These are phyloP conservation scores for Digitaria exilis DNA, from an alignment of 202 grass and related monocot genomes.

Conservation along the genomic window DNA sequence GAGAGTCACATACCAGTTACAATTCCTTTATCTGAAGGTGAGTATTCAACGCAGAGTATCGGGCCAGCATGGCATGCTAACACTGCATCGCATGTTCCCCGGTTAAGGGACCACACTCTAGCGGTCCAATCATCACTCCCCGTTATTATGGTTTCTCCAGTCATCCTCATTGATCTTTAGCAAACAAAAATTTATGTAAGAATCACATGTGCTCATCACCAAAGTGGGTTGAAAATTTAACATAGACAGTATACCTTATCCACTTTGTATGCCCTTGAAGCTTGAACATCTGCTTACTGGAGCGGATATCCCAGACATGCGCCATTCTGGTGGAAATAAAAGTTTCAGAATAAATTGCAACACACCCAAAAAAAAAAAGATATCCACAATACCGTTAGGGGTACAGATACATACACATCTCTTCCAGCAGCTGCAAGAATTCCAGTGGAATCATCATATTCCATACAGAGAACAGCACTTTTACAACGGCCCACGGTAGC, in stretches of 20 bases:
- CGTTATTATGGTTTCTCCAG: conserved; percentile 85
- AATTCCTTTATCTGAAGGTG: conserved; percentile 96
- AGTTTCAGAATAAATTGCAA: conserved; percentile 40
- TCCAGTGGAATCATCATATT: conserved; percentile 94
- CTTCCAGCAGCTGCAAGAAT: conserved; percentile 93
- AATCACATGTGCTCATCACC: not conserved
- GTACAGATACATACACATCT: conserved; percentile 71
- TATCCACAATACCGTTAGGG: conserved; percentile 33
- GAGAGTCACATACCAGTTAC: conserved; percentile 75
- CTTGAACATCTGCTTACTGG: conserved; percentile 89
- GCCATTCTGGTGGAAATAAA: conserved; percentile 62
- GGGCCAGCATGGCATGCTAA: conserved; percentile 98
- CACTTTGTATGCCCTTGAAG: conserved; percentile 99
- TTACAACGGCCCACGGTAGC: conserved; percentile 92
- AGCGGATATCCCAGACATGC: conserved; percentile 97
- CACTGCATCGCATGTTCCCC: conserved; percentile 89
- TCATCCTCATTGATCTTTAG: conserved; percentile 93
- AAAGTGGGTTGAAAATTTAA: conserved; percentile 2
- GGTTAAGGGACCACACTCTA: conserved; percentile 90
- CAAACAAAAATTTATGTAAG: conserved; percentile 33
- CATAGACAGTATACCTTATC: conserved; percentile 79
- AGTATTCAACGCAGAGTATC: conserved; percentile 88
- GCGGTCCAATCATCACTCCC: conserved; percentile 99
- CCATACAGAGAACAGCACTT: conserved; percentile 94
- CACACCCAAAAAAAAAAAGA: conserved; percentile 23